These are phyloP conservation scores for Lonicera japonica DNA, from an alignment of 129 eudicot species.

Conservation along the genomic window DNA sequence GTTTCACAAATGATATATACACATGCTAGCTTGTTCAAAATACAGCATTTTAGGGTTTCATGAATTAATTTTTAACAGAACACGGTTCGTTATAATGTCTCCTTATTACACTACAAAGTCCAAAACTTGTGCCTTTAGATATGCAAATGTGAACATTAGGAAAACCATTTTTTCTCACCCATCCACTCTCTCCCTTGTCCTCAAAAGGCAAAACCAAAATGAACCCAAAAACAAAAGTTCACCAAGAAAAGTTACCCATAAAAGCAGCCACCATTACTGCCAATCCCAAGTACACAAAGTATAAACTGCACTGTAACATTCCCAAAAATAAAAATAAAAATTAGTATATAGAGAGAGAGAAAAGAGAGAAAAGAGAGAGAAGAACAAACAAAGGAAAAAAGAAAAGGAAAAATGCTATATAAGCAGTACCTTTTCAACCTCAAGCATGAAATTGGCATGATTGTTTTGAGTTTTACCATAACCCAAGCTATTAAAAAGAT, in stretches of 20 bases:
- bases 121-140: neutral
- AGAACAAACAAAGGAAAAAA: neutral
- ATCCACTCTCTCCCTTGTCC: conserved; percentile 4
- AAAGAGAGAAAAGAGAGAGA: neutral
- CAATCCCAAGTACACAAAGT: conserved; percentile 76
- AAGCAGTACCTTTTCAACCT: conserved; percentile 75
- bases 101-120: neutral
- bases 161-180: too few relatives aligned
- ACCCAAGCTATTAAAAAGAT: conserved; percentile 77
- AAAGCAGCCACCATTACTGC: conserved; percentile 84
- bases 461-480: conserved; percentile 46
- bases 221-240: neutral
- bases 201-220: conserved; percentile 1
- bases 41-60: conserved; percentile 15
- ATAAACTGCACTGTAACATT: conserved; percentile 74
- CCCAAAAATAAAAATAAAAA: conserved; percentile 11
- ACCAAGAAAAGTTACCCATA: conserved; percentile 50
- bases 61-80: neutral
- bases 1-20: neutral
- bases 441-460: conserved; percentile 55
- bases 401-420: too few relatives aligned
- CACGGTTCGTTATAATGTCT: neutral
- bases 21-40: neutral
- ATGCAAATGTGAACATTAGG: neutral
- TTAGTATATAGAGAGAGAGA: neutral